Conservation (phyloP, 2,329 filamentous ascomycete genomes). For the Pestalotiopsis sp. region DNA sequence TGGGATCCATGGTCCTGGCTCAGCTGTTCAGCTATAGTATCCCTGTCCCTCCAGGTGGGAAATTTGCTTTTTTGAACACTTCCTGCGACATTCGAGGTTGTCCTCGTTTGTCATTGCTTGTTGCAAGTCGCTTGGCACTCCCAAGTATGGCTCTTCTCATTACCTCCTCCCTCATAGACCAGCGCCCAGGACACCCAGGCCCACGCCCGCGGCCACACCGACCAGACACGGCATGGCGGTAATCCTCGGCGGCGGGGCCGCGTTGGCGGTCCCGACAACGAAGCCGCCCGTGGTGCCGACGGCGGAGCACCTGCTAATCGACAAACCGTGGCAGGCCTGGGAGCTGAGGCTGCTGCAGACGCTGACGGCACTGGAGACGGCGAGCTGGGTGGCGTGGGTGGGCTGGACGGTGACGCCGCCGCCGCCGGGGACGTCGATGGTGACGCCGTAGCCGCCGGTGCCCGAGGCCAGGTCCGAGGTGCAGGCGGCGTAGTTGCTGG, state of each 20-base stretch:
- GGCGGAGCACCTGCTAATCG: conserved; percentile 40
- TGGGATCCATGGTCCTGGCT: background rate
- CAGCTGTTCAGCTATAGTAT: no score
- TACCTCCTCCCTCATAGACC: conserved; percentile 18
- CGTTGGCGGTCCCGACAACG: conserved; percentile 27
- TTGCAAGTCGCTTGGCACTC: background rate
- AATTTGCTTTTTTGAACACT: no score
- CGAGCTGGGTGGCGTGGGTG: conserved; percentile 36
- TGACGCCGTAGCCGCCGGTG: conserved; percentile 50
- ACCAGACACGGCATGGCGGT: conserved; percentile 28
- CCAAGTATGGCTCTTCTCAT: background rate
- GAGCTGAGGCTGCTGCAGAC: conserved; percentile 59
- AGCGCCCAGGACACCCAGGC: conserved; percentile 30
- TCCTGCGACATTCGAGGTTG: no score
- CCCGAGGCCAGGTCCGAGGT: conserved; percentile 47
- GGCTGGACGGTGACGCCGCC: conserved; percentile 54
- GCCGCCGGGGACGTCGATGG: conserved; percentile 55
- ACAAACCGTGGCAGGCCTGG: conserved; percentile 49
- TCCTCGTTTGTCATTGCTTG: background rate
- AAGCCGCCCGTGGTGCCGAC: conserved; percentile 26
- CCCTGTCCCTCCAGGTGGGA: no score
- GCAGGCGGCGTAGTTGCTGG: conserved; percentile 55
- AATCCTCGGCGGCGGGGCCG: conserved; percentile 26
- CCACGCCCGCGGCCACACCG: conserved; percentile 31
- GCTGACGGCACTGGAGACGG: conserved; percentile 47